Evolutionary conservation across 352 stramenopile species (phyloP), one percentile per base, ranked within the genome.

Genomic region (Phytophthora meadii): DNA sequence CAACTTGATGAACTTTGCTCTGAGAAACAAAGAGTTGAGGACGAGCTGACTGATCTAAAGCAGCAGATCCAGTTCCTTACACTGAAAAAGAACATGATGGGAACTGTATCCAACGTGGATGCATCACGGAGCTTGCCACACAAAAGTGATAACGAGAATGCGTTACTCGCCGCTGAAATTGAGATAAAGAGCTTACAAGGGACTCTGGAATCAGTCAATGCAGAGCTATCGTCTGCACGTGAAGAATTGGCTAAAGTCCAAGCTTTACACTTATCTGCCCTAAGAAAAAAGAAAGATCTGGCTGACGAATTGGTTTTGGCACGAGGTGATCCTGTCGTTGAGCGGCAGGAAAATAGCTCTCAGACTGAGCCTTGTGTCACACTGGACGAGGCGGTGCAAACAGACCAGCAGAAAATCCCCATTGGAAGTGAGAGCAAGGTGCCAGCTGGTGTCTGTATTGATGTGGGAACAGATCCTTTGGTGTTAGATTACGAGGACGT

Each of bases 1-100:
- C 65, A 84, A 22, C 46, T 93, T 1, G 68, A 85, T 15, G 54
- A 59, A 19, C 46, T 90, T 3, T 27, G 55, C 8, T 37, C 68
- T 8, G 61, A 85, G 11, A 88, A 82, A 42, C 62, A 79, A 9
- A 63, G 74, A 22, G 57, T 66, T 6, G 55, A 72, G 11, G 61
- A 75, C 1, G 67, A 86, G 22, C 22, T 90, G 25, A 48, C 42
- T 2, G 65, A 77, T 22, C 52, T 89, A 53, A 83, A 88, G 37
- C 72, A 88, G 48, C 79, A 93, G 27, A 76, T 88, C n/a, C 60
- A 82, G 28, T 81, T 85, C 22, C 39, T 86, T 7, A 65, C 53
- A 5, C 4, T 77, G 55, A 79, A 84, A 56, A 69, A 73, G 30
- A 83, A 82, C 15, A 81, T 90, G 50, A 65, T 74, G n/a, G 51